Conservation (phyloP, 441 rosid genomes). For the Bocquillonia castaneifolia region DNA sequence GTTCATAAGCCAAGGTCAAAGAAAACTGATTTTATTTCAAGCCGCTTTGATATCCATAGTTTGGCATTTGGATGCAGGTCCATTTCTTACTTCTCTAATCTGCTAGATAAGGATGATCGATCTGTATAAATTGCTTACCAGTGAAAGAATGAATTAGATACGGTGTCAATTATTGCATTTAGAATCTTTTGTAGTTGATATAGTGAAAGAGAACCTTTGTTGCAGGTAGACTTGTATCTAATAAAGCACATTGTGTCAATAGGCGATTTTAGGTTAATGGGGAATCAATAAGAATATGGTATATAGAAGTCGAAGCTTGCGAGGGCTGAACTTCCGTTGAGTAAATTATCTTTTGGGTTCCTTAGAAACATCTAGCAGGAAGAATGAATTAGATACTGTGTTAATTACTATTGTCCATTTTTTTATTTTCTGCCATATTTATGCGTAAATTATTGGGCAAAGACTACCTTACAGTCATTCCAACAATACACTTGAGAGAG, state of each 20-base stretch:
- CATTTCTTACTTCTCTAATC: too few relatives aligned
- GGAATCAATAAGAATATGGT: neutral
- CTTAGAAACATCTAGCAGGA: neutral
- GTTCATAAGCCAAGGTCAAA: too few relatives aligned
- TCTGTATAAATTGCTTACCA: too few relatives aligned
- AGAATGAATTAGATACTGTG: neutral
- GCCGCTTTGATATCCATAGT: too few relatives aligned
- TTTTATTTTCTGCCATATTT: neutral
- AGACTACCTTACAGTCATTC: too few relatives aligned
- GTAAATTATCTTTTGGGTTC: neutral
- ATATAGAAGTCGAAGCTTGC: conserved; percentile 10
- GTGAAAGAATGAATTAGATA: too few relatives aligned
- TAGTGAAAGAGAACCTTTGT: neutral
- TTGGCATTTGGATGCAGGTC: too few relatives aligned
- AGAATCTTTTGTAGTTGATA: neutral
- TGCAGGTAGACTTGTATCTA: neutral
- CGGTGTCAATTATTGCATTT: neutral
- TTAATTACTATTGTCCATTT: neutral
- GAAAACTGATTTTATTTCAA: too few relatives aligned
- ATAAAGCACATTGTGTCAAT: neutral
- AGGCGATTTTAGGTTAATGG: neutral
- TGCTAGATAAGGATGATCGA: too few relatives aligned
- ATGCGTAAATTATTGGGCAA: neutral
- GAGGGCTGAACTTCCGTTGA: neutral
- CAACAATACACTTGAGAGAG: too few relatives aligned